phyloP scores from a whole-genome alignment of 495 filamentous ascomycete species.

The Penicillium verhagenii region DNA sequence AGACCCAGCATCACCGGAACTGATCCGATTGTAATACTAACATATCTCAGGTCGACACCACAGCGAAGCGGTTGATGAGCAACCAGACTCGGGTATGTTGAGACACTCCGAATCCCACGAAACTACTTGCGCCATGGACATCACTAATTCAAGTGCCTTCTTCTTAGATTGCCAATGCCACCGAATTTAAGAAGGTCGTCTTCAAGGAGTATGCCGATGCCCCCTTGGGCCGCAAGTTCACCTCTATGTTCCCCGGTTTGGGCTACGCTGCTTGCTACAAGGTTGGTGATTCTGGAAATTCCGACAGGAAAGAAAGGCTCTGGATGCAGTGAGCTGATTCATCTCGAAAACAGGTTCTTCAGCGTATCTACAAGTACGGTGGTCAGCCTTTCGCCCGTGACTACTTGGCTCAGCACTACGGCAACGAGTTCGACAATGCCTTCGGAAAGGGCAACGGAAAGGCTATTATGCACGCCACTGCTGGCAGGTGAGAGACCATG shows the following conservation, averaged over 20 bases:
- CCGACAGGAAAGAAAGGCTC: neutral
- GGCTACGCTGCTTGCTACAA: slow-evolving; percentile 99
- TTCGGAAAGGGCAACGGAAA: slow-evolving; percentile 98
- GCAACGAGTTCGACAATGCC: slow-evolving; percentile 74
- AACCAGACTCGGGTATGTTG: slow-evolving; percentile 73
- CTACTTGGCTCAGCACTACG: slow-evolving; percentile 80
- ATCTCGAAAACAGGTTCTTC: slow-evolving; percentile 60
- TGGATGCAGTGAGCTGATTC: slow-evolving; percentile 1
- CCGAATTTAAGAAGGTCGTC: slow-evolving; percentile 80
- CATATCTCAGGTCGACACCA: slow-evolving; percentile 80
- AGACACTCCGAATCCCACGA: slow-evolving; percentile 3
- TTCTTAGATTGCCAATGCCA: slow-evolving; percentile 58
- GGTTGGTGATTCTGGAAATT: slow-evolving; percentile 44
- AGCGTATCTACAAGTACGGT: slow-evolving; percentile 98
- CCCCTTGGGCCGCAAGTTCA: slow-evolving; percentile 70
- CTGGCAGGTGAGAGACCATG: slow-evolving; percentile 66
- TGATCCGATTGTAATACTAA: slow-evolving; percentile 5
- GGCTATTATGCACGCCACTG: slow-evolving; percentile 95
- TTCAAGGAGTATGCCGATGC: slow-evolving; percentile 87
- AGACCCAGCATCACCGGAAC: slow-evolving; percentile 20
- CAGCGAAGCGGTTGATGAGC: slow-evolving; percentile 98
- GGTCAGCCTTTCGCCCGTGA: slow-evolving; percentile 95
- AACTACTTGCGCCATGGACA: slow-evolving; percentile 1
- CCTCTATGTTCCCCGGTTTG: slow-evolving; percentile 93
- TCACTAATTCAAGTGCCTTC: slow-evolving; percentile 7